Conservation (phyloP, 2,329 filamentous ascomycete genomes). For the Fusarium sp. region DNA sequence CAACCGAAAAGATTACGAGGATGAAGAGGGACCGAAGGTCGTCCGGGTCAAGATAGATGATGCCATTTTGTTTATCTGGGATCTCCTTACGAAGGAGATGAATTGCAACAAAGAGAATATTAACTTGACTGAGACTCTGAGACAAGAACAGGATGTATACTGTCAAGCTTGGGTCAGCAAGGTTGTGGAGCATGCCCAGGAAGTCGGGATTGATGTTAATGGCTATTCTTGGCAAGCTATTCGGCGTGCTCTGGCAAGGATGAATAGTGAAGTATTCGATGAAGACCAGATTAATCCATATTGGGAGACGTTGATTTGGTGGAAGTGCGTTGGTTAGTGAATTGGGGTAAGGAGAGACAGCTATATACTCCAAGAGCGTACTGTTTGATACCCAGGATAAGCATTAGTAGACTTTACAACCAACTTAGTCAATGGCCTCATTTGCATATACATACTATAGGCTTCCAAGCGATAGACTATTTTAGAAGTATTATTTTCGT, state of each 20-base stretch:
- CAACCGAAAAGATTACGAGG: background rate
- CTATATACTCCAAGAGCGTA: no score
- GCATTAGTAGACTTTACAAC: no score
- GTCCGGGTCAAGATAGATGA: background rate
- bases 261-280: accelerated
- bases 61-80: background rate
- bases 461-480: no score
- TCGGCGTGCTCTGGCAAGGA: background rate
- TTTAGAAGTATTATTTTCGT: no score
- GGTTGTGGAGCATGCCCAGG: background rate
- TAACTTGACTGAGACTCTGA: background rate
- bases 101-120: accelerated
- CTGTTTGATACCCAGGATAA: no score
- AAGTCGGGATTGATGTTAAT: background rate
- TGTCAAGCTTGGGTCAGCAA: background rate
- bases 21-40: no score
- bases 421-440: no score
- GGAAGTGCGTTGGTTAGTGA: background rate
- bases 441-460: no score
- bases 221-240: background rate
- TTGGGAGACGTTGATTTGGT: background rate
- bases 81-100: accelerated
- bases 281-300: background rate
- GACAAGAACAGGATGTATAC: background rate
- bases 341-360: background rate